phyloP scores from a whole-genome alignment of 2,329 filamentous ascomycete species.

The Achaetomium macrosporum region DNA sequence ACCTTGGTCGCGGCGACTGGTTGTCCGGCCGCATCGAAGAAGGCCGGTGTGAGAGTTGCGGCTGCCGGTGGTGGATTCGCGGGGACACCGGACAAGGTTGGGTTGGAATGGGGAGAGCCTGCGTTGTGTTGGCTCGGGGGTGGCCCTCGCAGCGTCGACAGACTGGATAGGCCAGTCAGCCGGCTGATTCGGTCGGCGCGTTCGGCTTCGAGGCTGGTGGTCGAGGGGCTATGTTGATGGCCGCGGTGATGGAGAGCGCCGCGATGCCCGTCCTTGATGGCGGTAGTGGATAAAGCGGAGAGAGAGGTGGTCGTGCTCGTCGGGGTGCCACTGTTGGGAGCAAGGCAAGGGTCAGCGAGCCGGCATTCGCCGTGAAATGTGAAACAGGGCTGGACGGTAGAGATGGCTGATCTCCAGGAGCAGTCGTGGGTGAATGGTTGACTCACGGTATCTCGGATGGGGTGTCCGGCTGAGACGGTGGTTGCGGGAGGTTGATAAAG shows the following conservation, averaged over 20 bases:
- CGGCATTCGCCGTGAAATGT: no score
- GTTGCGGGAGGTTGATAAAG: slow-evolving; percentile 77
- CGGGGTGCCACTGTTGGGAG: slow-evolving; percentile 66
- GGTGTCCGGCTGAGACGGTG: slow-evolving; percentile 75
- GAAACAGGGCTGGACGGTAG: no score
- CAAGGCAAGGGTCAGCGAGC: not conserved
- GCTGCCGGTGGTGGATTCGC: slow-evolving; percentile 4
- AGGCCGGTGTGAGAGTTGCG: slow-evolving; percentile 53
- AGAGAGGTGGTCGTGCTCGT: slow-evolving; percentile 90
- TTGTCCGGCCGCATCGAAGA: slow-evolving; percentile 73
- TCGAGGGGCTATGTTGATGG: slow-evolving; percentile 54
- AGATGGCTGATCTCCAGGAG: not conserved
- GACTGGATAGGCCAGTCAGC: slow-evolving; percentile 82
- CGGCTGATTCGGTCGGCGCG: slow-evolving; percentile 93
- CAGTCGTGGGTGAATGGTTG: not conserved
- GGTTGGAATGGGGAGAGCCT: slow-evolving; percentile 41
- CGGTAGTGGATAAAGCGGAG: slow-evolving; percentile 84
- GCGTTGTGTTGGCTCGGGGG: slow-evolving; percentile 28
- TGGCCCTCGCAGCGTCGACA: slow-evolving; percentile 65
- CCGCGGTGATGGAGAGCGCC: slow-evolving; percentile 62
- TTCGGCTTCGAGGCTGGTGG: slow-evolving; percentile 79
- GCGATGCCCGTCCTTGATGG: slow-evolving; percentile 93
- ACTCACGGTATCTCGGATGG: slow-evolving; percentile 86
- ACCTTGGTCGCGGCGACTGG: slow-evolving; percentile 65
- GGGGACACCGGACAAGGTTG: slow-evolving; percentile 44